Conservation (phyloP, 345 rosid genomes). For the Dovyalis caffra region DNA sequence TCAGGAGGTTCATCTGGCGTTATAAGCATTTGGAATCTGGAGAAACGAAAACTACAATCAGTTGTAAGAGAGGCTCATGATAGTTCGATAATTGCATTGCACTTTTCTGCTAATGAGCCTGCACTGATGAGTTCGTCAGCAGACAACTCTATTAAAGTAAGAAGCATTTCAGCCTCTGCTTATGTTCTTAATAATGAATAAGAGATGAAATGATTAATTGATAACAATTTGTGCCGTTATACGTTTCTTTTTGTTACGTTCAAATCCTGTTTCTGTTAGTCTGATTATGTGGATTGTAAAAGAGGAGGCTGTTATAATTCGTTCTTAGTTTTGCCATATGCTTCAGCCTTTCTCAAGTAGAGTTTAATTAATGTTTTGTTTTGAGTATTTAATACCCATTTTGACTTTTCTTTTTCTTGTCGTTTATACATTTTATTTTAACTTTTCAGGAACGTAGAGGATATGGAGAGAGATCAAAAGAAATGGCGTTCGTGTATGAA, state of each 20-base stretch:
- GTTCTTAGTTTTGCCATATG: neutral
- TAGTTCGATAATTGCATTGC: constrained; percentile 68
- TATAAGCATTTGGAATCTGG: constrained; percentile 96
- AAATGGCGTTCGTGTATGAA: too few relatives aligned
- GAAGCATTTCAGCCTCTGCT: constrained; percentile 4
- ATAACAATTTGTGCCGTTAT: neutral
- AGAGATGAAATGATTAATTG: neutral
- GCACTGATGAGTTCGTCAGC: constrained; percentile 89
- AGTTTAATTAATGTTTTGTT: too few relatives aligned
- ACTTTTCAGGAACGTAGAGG: too few relatives aligned
- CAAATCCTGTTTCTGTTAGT: neutral
- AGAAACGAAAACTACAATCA: constrained; percentile 83
- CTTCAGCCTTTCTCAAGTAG: neutral
- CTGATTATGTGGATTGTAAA: neutral
- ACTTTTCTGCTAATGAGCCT: constrained; percentile 92
- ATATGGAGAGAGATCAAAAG: too few relatives aligned
- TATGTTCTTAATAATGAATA: neutral
- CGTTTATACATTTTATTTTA: too few relatives aligned
- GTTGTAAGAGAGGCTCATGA: constrained; percentile 95
- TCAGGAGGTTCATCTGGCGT: constrained; percentile 96
- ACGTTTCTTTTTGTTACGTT: neutral
- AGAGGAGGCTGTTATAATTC: neutral
- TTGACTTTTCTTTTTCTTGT: too few relatives aligned
- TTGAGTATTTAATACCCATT: neutral
- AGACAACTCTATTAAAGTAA: constrained; percentile 92